These are phyloP conservation scores for Zea mays DNA, from an alignment of 176 grass and related monocot species.

Conservation along the genomic window DNA sequence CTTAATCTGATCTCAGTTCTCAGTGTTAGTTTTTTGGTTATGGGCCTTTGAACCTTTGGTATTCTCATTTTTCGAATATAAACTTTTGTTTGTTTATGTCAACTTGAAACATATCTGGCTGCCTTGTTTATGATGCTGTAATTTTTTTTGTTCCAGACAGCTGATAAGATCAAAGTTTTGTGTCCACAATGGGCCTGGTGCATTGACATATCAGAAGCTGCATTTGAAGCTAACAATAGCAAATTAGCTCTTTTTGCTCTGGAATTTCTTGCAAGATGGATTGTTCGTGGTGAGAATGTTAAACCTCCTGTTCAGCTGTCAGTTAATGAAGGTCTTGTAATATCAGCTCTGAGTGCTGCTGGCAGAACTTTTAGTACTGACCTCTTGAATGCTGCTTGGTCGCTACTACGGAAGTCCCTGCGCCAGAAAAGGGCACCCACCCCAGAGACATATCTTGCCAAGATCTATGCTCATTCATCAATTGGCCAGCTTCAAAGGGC, in stretches of 20 bases:
- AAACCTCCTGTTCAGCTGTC: constrained; percentile 58
- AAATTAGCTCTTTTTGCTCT: constrained; percentile 74
- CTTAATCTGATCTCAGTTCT: constrained; percentile 2
- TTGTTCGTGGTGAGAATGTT: constrained; percentile 62
- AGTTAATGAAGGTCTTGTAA: constrained; percentile 79
- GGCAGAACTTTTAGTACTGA: constrained; percentile 62
- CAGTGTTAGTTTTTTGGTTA: constrained; percentile 11
- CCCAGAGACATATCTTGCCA: constrained; percentile 81
- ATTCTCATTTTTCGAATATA: constrained; percentile 22
- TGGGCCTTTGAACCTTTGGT: constrained; percentile 23
- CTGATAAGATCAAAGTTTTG: constrained; percentile 82
- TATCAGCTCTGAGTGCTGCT: constrained; percentile 72
- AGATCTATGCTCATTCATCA: constrained; percentile 90
- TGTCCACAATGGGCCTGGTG: constrained; percentile 69
- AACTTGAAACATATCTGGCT: constrained; percentile 20
- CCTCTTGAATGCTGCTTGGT: constrained; percentile 82
- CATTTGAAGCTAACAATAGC: constrained; percentile 80
- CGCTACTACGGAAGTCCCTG: constrained; percentile 64
- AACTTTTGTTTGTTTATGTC: constrained; percentile 11
- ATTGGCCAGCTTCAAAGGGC: constrained; percentile 83
- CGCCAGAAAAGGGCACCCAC: constrained; percentile 72
- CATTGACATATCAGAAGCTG: constrained; percentile 68
- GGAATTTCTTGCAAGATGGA: constrained; percentile 82
- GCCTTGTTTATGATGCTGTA: constrained; percentile 26
- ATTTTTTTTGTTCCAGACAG: constrained; percentile 49